Conservation (phyloP, 2,329 filamentous ascomycete species). For the Alternaria brassicicola region DNA sequence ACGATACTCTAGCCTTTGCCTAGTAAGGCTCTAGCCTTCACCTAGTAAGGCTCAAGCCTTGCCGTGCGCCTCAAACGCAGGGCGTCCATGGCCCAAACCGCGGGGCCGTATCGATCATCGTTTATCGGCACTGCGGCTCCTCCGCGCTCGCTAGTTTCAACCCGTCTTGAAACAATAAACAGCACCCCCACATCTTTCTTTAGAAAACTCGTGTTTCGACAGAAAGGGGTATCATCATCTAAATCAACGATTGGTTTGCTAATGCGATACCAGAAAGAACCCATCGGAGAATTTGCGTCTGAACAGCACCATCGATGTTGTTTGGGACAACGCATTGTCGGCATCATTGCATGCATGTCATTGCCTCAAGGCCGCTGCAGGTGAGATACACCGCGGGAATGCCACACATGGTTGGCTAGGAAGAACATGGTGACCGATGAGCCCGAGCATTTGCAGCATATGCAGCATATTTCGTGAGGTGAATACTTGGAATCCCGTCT, state of each 20-base stretch:
- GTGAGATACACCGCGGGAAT: conserved; percentile 3
- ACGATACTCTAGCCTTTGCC: not conserved
- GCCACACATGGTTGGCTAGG: not conserved
- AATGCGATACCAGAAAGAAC: conserved; percentile 5
- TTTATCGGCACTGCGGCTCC: conserved; percentile 11
- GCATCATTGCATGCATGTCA: not conserved
- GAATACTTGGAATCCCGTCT: not conserved
- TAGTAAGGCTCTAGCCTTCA: not conserved
- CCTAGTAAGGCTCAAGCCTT: conserved; percentile 6
- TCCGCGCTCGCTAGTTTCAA: conserved; percentile 16
- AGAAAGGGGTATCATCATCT: conserved; percentile 4
- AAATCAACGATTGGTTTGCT: not conserved
- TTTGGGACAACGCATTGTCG: not conserved
- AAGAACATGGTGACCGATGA: not conserved
- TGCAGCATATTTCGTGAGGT: not conserved
- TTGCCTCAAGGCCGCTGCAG: not conserved
- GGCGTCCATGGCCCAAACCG: conserved; percentile 9
- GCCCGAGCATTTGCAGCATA: not conserved
- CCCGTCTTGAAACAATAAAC: conserved; percentile 22
- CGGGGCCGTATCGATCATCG: conserved; percentile 21
- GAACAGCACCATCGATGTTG: not conserved
- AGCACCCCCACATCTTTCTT: conserved; percentile 25
- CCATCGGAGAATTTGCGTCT: not conserved
- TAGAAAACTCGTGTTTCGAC: conserved; percentile 28
- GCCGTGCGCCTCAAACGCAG: conserved; percentile 13